phyloP scores from a whole-genome alignment of 805 yeast genomes.

The Metschnikowia baotianmanensis region DNA sequence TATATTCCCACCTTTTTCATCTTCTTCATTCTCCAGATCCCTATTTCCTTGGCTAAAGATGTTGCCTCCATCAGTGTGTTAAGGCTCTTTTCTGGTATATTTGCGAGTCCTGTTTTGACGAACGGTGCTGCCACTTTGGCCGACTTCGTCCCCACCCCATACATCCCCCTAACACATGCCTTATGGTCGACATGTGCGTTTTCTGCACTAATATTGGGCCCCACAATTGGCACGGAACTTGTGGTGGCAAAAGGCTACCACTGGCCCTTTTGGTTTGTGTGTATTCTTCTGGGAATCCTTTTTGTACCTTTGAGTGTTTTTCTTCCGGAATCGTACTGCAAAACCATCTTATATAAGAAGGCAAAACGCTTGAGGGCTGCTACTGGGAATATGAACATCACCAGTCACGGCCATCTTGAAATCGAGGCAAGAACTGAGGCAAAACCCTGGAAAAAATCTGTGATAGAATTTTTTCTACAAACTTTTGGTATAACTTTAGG shows the following conservation, averaged over 20 bases:
- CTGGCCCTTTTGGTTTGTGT: constrained; percentile 13
- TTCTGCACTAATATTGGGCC: constrained; percentile 25
- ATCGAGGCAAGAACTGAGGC: not conserved
- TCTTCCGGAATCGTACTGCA: constrained; percentile 12
- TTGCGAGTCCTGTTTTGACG: constrained; percentile 53
- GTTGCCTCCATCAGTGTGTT: constrained; percentile 49
- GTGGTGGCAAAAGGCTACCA: constrained; percentile 15
- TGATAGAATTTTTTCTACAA: constrained; percentile 7
- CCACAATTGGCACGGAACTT: constrained; percentile 53
- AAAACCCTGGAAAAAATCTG: not conserved
- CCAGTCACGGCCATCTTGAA: constrained; percentile 11
- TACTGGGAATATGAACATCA: constrained; percentile 10
- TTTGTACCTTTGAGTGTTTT: constrained; percentile 4
- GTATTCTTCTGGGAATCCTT: constrained; percentile 4
- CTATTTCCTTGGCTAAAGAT: no score
- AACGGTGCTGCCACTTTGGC: constrained; percentile 58
- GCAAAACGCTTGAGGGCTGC: constrained; percentile 10
- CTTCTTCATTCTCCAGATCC: constrained; percentile 36
- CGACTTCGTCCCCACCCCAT: constrained; percentile 41
- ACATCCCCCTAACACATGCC: no score
- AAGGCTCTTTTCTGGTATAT: constrained; percentile 52
- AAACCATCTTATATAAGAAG: constrained; percentile 10
- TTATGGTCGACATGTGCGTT: no score
- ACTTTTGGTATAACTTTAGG: constrained; percentile 7
- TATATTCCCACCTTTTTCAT: constrained; percentile 46